Evolutionary conservation across 805 yeast genomes (phyloP).

Genomic region (Kuraishia borneana): DNA sequence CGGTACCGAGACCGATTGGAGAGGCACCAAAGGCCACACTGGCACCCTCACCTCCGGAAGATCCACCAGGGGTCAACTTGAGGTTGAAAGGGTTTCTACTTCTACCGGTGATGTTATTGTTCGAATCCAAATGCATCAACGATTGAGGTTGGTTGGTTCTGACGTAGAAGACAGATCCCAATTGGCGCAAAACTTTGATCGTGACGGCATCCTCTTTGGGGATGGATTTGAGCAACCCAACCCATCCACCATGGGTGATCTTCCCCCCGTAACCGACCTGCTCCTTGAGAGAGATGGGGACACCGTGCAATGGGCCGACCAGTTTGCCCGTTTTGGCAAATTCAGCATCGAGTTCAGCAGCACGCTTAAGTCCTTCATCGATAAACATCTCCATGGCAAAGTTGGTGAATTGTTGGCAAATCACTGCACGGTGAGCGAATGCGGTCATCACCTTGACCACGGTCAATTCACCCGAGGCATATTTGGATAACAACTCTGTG

Average conservation of each 20-base stretch:
- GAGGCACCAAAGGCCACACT: slow-evolving; percentile 34
- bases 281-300: slow-evolving; percentile 55
- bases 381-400: slow-evolving; percentile 35
- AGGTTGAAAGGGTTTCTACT: slow-evolving; percentile 37
- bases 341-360: slow-evolving; percentile 41
- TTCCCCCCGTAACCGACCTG: slow-evolving; percentile 38
- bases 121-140: slow-evolving; percentile 43
- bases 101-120: slow-evolving; percentile 42
- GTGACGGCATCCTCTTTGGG: slow-evolving; percentile 25
- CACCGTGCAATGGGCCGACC: slow-evolving; percentile 50
- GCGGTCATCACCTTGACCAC: slow-evolving; percentile 34
- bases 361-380: slow-evolving; percentile 36
- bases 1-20: slow-evolving; percentile 30
- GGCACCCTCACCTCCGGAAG: slow-evolving; percentile 43
- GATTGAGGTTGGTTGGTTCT: slow-evolving; percentile 49
- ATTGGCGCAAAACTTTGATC: slow-evolving; percentile 29
- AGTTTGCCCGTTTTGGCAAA: slow-evolving; percentile 30
- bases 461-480: slow-evolving; percentile 26
- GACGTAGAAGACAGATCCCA: slow-evolving; percentile 45
- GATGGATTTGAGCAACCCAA: slow-evolving; percentile 28
- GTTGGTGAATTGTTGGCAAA: slow-evolving; percentile 38
- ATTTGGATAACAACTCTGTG: slow-evolving; percentile 17
- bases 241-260: slow-evolving; percentile 41
- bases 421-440: slow-evolving; percentile 33
- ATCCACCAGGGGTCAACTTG: slow-evolving; percentile 38